Conservation (phyloP, 257 asterid species). For the Rauvolfia tetraphylla region DNA sequence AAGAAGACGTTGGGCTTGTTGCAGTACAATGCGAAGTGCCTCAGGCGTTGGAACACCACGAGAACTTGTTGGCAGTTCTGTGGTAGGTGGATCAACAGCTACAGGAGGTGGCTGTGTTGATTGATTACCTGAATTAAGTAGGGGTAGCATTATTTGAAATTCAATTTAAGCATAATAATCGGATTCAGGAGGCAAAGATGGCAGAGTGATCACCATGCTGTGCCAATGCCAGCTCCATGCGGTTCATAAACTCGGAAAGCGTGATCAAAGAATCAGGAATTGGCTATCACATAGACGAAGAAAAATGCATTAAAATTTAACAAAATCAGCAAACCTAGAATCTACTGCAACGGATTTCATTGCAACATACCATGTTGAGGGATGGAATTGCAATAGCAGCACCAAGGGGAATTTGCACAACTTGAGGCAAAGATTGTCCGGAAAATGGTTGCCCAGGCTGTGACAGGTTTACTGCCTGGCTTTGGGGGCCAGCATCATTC, state of each 20-base stretch:
- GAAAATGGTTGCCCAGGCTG: constrained; percentile 49
- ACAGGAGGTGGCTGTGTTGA: constrained; percentile 44
- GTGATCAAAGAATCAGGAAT: constrained; percentile 92
- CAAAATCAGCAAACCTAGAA: neutral
- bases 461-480: constrained; percentile 51
- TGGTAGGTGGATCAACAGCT: constrained; percentile 32
- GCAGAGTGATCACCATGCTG: constrained; percentile 48
- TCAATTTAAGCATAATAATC: constrained; percentile 5
- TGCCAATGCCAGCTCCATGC: constrained; percentile 64
- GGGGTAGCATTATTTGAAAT: neutral
- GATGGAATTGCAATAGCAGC: constrained; percentile 63
- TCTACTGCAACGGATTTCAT: neutral
- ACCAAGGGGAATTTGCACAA: constrained; percentile 62
- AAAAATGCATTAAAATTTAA: constrained; percentile 17
- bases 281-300: constrained; percentile 48
- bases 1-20: constrained; percentile 65
- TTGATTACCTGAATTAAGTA: constrained; percentile 39
- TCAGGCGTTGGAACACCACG: constrained; percentile 64
- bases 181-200: constrained; percentile 15
- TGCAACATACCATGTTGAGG: constrained; percentile 49
- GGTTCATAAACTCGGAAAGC: constrained; percentile 69
- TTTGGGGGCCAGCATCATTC: constrained; percentile 45
- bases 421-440: constrained; percentile 52
- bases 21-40: constrained; percentile 58
- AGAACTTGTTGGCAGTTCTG: constrained; percentile 54